A percentile compares a stretch with the other conserved stretches of the same genome.
These are phyloP conservation scores for Pterocarpus santalinus DNA, from an alignment of 306 rosid species.

Conservation along the genomic window DNA sequence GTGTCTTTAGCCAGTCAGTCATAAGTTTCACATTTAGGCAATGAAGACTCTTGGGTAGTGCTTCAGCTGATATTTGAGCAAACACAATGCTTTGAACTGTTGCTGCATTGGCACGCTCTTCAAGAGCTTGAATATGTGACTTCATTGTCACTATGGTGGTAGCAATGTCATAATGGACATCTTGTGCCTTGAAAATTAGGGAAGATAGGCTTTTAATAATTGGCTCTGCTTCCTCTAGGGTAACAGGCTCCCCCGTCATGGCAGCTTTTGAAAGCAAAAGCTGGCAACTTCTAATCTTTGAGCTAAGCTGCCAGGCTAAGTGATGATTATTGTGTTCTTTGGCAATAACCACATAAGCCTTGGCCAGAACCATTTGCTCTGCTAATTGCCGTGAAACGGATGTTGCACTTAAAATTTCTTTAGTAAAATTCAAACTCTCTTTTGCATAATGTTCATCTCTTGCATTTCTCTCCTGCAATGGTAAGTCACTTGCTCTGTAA, in stretches of 20 bases:
- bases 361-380: conserved; percentile 88
- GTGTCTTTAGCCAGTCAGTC: conserved; percentile 74
- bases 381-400: conserved; percentile 89
- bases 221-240: conserved; percentile 85
- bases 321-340: conserved; percentile 93
- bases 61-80: conserved; percentile 85
- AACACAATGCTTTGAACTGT: conserved; percentile 78
- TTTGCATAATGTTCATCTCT: conserved; percentile 57
- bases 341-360: conserved; percentile 90
- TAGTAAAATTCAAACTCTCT: conserved; percentile 70
- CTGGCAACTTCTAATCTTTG: conserved; percentile 84
- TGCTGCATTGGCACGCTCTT: conserved; percentile 84
- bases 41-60: conserved; percentile 88
- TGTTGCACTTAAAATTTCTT: conserved; percentile 73
- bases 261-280: conserved; percentile 91
- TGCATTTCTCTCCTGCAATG: conserved; percentile 69
- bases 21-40: conserved; percentile 83
- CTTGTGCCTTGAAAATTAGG: conserved; percentile 86
- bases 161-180: conserved; percentile 87
- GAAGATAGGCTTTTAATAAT: conserved; percentile 75
- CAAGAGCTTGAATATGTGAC: conserved; percentile 93
- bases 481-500: conserved; percentile 33
- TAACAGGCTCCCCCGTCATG: conserved; percentile 76
- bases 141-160: conserved; percentile 95
- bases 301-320: conserved; percentile 93